These are phyloP conservation scores for Colletotrichum musae DNA, from an alignment of 2,329 filamentous ascomycete species.

Conservation along the genomic window DNA sequence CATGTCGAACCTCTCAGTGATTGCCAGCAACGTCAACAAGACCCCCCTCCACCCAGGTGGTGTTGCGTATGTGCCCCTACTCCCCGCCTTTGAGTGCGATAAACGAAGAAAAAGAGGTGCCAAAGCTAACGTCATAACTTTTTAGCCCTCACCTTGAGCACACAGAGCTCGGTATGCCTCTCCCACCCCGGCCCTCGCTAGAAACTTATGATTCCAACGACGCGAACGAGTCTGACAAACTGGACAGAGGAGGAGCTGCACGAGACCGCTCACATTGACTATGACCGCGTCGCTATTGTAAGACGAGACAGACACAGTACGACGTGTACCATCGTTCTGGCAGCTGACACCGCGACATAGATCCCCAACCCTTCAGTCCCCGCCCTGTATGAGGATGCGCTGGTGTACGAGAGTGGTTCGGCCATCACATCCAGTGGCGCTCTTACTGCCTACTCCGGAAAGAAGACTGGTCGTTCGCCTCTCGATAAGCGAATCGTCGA, in stretches of 20 bases:
- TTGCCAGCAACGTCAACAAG: conserved; percentile 82
- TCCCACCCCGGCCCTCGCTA: conserved; percentile 2
- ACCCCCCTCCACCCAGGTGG: conserved; percentile 91
- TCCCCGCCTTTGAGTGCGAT: not conserved
- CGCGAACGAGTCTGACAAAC: conserved; percentile 19
- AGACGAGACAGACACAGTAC: not conserved
- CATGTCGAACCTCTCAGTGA: conserved; percentile 57
- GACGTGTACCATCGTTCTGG: not conserved
- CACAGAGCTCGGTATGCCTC: conserved; percentile 83
- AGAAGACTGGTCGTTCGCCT: conserved; percentile 97
- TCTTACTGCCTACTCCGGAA: conserved; percentile 96
- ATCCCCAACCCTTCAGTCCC: conserved; percentile 95
- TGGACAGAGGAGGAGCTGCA: conserved; percentile 85
- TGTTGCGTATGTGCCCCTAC: conserved; percentile 80
- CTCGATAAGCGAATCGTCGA: conserved; percentile 98
- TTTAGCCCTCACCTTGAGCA: conserved; percentile 85
- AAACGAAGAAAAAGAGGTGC: not conserved
- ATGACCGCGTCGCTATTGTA: conserved; percentile 98
- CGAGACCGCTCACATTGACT: conserved; percentile 98
- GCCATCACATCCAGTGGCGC: conserved; percentile 97
- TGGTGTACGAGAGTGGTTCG: conserved; percentile 96
- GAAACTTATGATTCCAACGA: conserved; percentile 10
- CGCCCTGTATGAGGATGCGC: conserved; percentile 97
- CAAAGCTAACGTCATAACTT: conserved; percentile 15
- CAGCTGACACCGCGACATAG: conserved; percentile 54